Conservation (phyloP, 345 rosid genomes). For the rapeseed (Brassica napus) region Da-Ae NC_063447.1:16649001-16649500, state of each 20-base stretch:
- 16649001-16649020: neutral
- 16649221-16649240: conserved; percentile 89
- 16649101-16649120: neutral
- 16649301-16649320: conserved; percentile 62
- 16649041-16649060: neutral
- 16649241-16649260: conserved; percentile 76
- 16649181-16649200: conserved; percentile 76
- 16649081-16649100: neutral
- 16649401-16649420: conserved; percentile 53
- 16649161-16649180: conserved; percentile 47
- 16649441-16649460: conserved; percentile 43
- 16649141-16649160: neutral
- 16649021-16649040: neutral
- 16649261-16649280: conserved; percentile 59
- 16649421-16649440: conserved; percentile 16
- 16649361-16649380: conserved; percentile 48
- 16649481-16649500: conserved; percentile 64
- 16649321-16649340: conserved; percentile 60
- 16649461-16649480: conserved; percentile 62
- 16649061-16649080: neutral
- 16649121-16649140: neutral
- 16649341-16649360: conserved; percentile 12
- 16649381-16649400: conserved; percentile 64
- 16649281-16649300: conserved; percentile 89
- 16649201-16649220: conserved; percentile 69